phyloP scores from a whole-genome alignment of 345 rosid species.

The Rubroshorea leprosula region DNA sequence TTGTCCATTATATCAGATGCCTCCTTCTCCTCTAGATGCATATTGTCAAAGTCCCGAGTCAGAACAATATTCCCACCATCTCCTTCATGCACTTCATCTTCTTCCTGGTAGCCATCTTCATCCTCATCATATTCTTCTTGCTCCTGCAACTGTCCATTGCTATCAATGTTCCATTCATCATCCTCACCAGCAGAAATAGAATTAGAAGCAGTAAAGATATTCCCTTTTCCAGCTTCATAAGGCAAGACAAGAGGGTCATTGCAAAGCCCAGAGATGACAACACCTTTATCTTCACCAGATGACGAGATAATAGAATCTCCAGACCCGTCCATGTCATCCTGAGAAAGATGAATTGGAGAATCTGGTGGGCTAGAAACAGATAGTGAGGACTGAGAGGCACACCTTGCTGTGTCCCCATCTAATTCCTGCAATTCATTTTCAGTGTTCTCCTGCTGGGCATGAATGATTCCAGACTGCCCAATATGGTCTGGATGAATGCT shows the following conservation, averaged over 20 bases:
- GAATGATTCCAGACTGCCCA: conserved; percentile 29
- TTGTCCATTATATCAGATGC: conserved; percentile 42
- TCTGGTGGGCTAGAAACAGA: conserved; percentile 90
- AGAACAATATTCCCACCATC: conserved; percentile 57
- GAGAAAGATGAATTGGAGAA: conserved; percentile 87
- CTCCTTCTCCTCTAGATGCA: conserved; percentile 56
- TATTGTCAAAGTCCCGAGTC: conserved; percentile 46
- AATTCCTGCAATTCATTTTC: conserved; percentile 35
- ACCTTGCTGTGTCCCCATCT: conserved; percentile 45
- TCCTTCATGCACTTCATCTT: conserved; percentile 69
- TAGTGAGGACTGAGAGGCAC: conserved; percentile 93
- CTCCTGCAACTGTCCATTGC: conserved; percentile 60
- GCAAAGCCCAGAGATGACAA: conserved; percentile 26
- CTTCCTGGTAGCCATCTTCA: conserved; percentile 83
- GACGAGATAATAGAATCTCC: conserved; percentile 51
- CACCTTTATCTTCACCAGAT: conserved; percentile 43
- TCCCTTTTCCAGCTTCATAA: conserved; percentile 39
- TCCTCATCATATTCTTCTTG: conserved; percentile 96
- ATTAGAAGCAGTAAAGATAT: conserved; percentile 39
- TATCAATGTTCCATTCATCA: conserved; percentile 79
- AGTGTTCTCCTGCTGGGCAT: conserved; percentile 25
- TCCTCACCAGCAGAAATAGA: conserved; percentile 66
- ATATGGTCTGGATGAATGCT: conserved; percentile 40
- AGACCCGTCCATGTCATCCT: conserved; percentile 90
- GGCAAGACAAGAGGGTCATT: conserved; percentile 34